Evolutionary conservation across 768 basidiomycete species (phyloP), one percentile per base, ranked within the genome.

Genomic region (Lactifluus subvellereus): DNA sequence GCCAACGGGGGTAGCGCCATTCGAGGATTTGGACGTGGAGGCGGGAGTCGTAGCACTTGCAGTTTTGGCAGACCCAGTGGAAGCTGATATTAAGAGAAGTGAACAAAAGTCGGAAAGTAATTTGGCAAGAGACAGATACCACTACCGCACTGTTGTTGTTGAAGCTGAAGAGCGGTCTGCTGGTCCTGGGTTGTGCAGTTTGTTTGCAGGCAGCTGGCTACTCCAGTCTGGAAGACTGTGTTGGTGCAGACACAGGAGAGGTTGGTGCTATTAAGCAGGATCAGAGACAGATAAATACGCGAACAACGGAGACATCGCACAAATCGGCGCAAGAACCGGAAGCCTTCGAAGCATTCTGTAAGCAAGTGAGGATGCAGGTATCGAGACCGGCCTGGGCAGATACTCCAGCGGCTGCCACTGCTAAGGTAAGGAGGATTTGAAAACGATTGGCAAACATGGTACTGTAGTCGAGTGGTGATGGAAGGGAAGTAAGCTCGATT

Each of bases 181-280:
- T 68, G 1, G 10, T 81, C 80, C 0, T 58, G 54, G 0, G 71
- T 0, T 0, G 75, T 68, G 62, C 80, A 82, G 45, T 67, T 73
- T 1, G 64, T n/a, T 22, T 33, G 1, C 22, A 82, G 70, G 66
- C 80, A 82, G 6, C 33, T 1, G 0, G 1, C 8, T 2, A 75
- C 76, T 1, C 70, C 69, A 4, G 1, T 0, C 60, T 80, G 78
- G 77, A 78, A 82, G 2, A 62, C 49, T 1, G 56, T 10, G 54
- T 72, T 77, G 3, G 73, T 67, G 71, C 80, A 82, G 22, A 78
- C 65, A 56, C 80, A 82, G 0, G 60, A 0, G n/a, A 77, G 0
- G 68, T 81, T 68, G 13, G 77, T 69, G 68, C 81, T 81, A 27
- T 8, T 10, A 13, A 33, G 45, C 38, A 22, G 11, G n/a, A 30